Base-by-base conservation (phyloP, 225 moss, liverwort and hornwort genomes). In the Marchantia paleacea region DNA sequence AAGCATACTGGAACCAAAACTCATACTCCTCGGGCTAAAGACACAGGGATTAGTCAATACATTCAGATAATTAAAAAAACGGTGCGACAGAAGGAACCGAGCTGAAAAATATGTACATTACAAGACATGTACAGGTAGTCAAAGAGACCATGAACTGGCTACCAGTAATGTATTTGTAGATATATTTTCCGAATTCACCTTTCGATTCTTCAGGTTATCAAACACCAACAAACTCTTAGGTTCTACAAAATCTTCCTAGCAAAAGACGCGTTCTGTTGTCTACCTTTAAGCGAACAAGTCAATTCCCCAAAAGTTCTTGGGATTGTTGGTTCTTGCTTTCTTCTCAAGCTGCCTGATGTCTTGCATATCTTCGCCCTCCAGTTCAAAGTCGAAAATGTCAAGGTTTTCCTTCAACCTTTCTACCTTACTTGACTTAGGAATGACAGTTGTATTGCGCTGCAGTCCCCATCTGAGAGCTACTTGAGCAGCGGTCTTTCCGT, bases 391-490 rank as follows among this genome's bases (percentile, higher is more conserved):
- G 64, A 81, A 84, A 3, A 93, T 61, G 53, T 89, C 89, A 3
- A 89, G 54, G 16, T 97, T 97, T 80, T 94, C 88, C 89, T 88
- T 86, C 25, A 97, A 83, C 51, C 97, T 88, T 15, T 88, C 85
- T 14, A 85, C 73, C 81, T 85, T 93, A 82, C 92, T 90, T 0
- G 94, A 94, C 82, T 97, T 97, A 13, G 97, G 94, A 67, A 94
- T 94, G 67, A 97, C 97, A 70, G 83, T 86, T 65, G 85, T 88
- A 7, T 90, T 86, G 61, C 97, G 92, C 79, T 97, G 93, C 31
- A 97, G 77, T 20, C 91, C 94, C 94, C 93, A 97, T 48, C 93
- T 85, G 71, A 97, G 84, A 1, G 90, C 92, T 79, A 94, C 82
- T 75, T 97, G 97, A 26, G 97, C 94, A 55, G 89, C 55, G 7